Evolutionary conservation across 352 stramenopile genomes (phyloP).

Genomic region (Chrysophaeum taylorii): DNA sequence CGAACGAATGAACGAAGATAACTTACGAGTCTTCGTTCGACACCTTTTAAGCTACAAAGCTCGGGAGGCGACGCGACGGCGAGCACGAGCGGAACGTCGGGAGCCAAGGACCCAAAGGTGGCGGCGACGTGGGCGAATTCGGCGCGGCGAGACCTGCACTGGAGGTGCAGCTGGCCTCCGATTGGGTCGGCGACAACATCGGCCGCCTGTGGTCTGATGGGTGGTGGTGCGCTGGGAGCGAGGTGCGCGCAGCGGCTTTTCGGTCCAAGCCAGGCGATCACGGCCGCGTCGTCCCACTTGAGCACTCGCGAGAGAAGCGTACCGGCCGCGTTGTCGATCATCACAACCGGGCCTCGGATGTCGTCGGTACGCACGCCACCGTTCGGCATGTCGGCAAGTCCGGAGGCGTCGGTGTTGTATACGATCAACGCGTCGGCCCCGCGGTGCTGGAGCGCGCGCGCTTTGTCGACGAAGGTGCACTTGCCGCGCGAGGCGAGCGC

Average conservation of each 20-base stretch:
- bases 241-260: too few relatives aligned
- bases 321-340: neutral
- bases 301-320: neutral
- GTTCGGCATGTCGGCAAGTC: neutral
- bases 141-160: neutral
- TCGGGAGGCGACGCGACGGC: neutral
- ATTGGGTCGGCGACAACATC: too few relatives aligned
- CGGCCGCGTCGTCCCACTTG: too few relatives aligned
- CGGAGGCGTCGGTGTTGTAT: neutral
- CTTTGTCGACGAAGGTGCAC: conserved; percentile 11
- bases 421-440: neutral
- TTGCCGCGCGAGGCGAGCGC: neutral
- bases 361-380: neutral
- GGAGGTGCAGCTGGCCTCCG: too few relatives aligned
- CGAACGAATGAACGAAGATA: too few relatives aligned
- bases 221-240: too few relatives aligned
- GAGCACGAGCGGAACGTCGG: neutral
- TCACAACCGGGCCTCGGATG: neutral
- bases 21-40: conserved; percentile 2
- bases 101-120: neutral
- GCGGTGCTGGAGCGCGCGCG: neutral
- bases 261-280: too few relatives aligned
- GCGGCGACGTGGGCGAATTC: neutral
- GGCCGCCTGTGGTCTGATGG: too few relatives aligned
- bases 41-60: neutral